Base-by-base conservation (phyloP, 352 stramenopile species). In the Pythium scleroteichum region DNA sequence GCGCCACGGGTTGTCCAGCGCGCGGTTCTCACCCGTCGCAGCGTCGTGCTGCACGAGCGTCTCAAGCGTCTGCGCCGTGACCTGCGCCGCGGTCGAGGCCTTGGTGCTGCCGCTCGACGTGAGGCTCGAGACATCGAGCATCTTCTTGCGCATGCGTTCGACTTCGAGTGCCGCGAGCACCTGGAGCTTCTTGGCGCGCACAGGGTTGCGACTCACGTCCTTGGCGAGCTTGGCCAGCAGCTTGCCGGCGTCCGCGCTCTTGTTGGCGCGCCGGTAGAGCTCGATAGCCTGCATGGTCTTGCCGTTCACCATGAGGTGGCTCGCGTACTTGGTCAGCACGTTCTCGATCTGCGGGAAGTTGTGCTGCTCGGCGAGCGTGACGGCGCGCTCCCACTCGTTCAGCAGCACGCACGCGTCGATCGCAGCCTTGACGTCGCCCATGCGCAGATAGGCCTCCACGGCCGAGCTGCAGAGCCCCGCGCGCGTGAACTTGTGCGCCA, bases 301-400 rank as follows among this genome's bases (percentile, higher is more conserved):
- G 24, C 87, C 88, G 45, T 85, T 91, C 40, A 81, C 72, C 46
- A 97, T 66, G 16, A 98, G 68, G 33, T 97, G 76, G 20, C 73
- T 89, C 8, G 88, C 90, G 61, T 96, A 95, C 54, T 97, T 97
- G 26, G 76, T 83, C 6, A 98, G 59, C 9, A 98, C 76, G 49
- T 95, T 94, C 66, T 98, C 94, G 39, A 98, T 97, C 64, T 98
- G 92, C 12, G 89, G 90, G 55, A 97, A 98, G 57, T 96, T 80
- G 73, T 97, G 88, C 63, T 95, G 71, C 57, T 97, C 87, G 0
- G 92, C 94, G 1, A 98, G 77, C 24, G 88, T 67, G 38, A 98
- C 87, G 26, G 94, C 94, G 9, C 75, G 73, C 53, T 95, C 89
- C 90, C 93, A 98, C 39, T 98, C 85, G 66, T 98, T 98, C 33